Conservation (phyloP, 306 rosid genomes). For the Citrullus colocynthis region DNA sequence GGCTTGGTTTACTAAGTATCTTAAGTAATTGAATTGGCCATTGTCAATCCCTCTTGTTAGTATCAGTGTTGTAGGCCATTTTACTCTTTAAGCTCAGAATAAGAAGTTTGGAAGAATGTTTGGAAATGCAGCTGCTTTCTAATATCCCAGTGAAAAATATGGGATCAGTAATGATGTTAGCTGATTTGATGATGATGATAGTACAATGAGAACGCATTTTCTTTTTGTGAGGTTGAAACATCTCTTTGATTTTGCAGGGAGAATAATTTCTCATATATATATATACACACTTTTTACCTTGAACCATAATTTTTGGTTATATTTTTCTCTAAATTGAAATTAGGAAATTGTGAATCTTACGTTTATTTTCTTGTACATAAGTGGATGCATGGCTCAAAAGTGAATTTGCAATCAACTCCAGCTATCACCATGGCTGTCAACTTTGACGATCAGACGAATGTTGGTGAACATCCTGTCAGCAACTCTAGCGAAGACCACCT, state of each 20-base stretch:
- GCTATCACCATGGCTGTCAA: too few relatives aligned
- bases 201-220: background rate
- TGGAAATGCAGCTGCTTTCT: background rate
- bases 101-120: background rate
- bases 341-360: background rate
- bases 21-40: background rate
- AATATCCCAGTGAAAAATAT: background rate
- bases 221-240: background rate
- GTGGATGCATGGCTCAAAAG: too few relatives aligned
- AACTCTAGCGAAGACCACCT: too few relatives aligned
- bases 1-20: constrained; percentile 35
- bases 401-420: too few relatives aligned
- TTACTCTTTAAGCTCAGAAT: background rate
- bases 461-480: too few relatives aligned
- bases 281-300: background rate
- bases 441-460: too few relatives aligned
- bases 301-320: background rate
- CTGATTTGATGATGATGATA: background rate
- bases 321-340: background rate
- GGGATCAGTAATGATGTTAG: background rate
- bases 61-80: background rate
- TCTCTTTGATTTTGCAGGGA: background rate
- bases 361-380: too few relatives aligned
- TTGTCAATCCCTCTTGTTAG: background rate
- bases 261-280: background rate